Percentiles rank a stretch among this genome's conserved stretches.
Conservation (phyloP, 495 filamentous ascomycete species). For the Staphylotrichum tortipilum region DNA sequence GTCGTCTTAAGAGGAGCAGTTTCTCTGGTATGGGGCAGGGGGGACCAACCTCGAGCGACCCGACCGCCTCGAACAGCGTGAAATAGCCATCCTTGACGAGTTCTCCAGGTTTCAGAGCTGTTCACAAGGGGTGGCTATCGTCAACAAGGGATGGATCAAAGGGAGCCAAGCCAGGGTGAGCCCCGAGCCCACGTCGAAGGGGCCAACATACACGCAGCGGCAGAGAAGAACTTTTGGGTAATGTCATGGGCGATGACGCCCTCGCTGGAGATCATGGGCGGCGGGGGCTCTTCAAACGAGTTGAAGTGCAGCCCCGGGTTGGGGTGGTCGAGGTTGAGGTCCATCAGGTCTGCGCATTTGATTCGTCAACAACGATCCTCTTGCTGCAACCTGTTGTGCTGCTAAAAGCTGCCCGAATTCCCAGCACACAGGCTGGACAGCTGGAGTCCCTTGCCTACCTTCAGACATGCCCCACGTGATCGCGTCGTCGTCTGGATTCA, state of each 20-base stretch:
- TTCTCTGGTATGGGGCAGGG: too few species aligned
- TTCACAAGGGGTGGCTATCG: neutral
- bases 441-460: too few species aligned
- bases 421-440: too few species aligned
- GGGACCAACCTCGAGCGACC: constrained; percentile 74
- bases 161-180: too few species aligned
- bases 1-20: neutral
- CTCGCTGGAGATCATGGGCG: constrained; percentile 33
- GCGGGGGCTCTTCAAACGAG: constrained; percentile 9
- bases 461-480: too few species aligned
- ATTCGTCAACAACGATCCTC: neutral
- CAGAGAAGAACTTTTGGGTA: constrained; percentile 62
- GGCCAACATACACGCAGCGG: constrained; percentile 59
- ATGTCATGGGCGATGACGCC: constrained; percentile 61
- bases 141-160: neutral
- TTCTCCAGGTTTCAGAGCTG: constrained; percentile 69
- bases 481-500: too few species aligned
- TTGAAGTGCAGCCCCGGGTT: constrained; percentile 7
- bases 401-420: neutral
- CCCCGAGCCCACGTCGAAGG: too few species aligned
- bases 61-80: constrained; percentile 87
- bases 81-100: constrained; percentile 92
- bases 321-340: constrained; percentile 19
- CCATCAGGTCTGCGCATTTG: constrained; percentile 12
- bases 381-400: too few species aligned